Conservation (phyloP, 1,284 basidiomycete species). For the Marasmius fiardii region DNA sequence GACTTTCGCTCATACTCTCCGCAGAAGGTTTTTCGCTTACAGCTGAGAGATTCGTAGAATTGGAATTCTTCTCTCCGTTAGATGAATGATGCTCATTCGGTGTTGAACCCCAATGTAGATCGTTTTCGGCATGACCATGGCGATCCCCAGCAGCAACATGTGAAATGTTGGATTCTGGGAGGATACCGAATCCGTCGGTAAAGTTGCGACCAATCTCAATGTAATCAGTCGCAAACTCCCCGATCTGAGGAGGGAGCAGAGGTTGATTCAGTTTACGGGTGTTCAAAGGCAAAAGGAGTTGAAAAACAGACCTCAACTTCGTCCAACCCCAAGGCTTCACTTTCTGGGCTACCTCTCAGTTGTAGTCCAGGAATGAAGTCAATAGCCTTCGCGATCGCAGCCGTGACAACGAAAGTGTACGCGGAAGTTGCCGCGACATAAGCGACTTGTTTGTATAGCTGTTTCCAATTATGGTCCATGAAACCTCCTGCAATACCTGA, state of each 20-base stretch:
- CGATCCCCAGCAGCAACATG: conserved; percentile 44
- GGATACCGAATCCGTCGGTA: conserved; percentile 48
- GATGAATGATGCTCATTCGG: background rate
- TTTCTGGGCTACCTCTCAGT: conserved; percentile 72
- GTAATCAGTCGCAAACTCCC: conserved; percentile 76
- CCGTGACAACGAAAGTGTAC: conserved; percentile 70
- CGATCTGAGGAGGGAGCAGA: conserved; percentile 45
- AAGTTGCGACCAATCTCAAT: conserved; percentile 74
- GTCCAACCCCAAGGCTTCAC: conserved; percentile 87
- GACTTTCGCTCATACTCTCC: background rate
- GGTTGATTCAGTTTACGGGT: background rate
- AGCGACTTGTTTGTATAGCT: conserved; percentile 79
- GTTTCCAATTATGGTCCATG: conserved; percentile 40
- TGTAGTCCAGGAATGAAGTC: conserved; percentile 77
- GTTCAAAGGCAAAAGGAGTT: background rate
- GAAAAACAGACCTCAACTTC: conserved; percentile 67
- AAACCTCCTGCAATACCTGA: conserved; percentile 34
- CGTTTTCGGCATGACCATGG: conserved; percentile 38
- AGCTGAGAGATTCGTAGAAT: background rate
- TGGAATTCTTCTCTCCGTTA: background rate
- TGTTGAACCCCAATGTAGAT: conserved; percentile 15
- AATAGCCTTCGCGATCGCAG: conserved; percentile 63
- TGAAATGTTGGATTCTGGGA: conserved; percentile 7
- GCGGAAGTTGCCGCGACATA: conserved; percentile 72
- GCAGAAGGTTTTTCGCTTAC: background rate